Base-by-base conservation (phyloP, 331 rosid genomes). In the Spiraea crenata region DNA sequence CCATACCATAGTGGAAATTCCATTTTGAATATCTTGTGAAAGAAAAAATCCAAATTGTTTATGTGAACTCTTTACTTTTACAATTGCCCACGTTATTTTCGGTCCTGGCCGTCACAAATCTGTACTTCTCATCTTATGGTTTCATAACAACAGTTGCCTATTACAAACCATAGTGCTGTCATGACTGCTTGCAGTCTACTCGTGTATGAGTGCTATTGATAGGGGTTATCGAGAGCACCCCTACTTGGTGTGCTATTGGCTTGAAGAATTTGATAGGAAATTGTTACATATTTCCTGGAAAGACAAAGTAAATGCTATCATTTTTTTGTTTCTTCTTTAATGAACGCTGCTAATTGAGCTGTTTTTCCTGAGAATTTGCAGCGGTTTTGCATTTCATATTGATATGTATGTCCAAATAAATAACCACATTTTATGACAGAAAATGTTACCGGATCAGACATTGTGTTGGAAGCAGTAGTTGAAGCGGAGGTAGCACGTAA, bases 401-500 rank as follows among this genome's bases (percentile, higher is more conserved):
- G 15, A 17, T 8, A 42, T 10, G 19, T 11, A 11, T 49, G 34
- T 37, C 11, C 7, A 11, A 44, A 44, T 39, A 16, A 52, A 38
- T 54, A 55, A 15, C 47, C 11, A 16, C 49, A 74, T 79, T 64
- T 57, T 86, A 37, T 69, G 48, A n/a, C 80, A 83, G 87, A 77
- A 46, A 65, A 73, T 13, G 46, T 60, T 67, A 82, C 69, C 47
- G 96, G 93, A 75, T 92, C 96, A 20, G 95, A 92, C 77, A 58
- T 84, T 72, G 81, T 92, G 63, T 81, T 85, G 68, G 95, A 90
- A 76, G 87, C 82, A 4, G 58, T 79, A 44, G 25, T 83, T 61
- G 84, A 79, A 76, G 79, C 87, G 54, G 84, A 83, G 65, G 78
- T 83, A 38, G 84, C 87, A 20, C 76, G 25, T 49, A 90, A 73